These are phyloP conservation scores for Trichoderma brevicompactum DNA, from an alignment of 2,329 filamentous ascomycete species.

Conservation along the genomic window DNA sequence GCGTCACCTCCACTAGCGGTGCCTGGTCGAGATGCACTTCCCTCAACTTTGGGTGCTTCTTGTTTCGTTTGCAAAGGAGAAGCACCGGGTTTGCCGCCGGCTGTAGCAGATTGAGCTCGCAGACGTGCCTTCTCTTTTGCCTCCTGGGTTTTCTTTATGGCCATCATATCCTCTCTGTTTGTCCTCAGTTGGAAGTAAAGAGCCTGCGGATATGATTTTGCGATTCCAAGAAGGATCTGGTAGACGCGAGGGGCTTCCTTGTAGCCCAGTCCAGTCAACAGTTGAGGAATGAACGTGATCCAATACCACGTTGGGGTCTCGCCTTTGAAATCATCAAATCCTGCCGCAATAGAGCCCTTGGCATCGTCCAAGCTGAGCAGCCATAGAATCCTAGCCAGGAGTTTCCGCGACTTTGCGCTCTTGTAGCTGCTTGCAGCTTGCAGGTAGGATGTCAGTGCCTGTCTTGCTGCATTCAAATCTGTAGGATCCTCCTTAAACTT, in stretches of 20 bases:
- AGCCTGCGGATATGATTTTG: slow-evolving; percentile 92
- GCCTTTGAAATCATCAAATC: slow-evolving; percentile 96
- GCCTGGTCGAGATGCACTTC: slow-evolving; percentile 51
- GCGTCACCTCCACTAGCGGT: slow-evolving; percentile 55
- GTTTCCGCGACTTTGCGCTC: slow-evolving; percentile 92
- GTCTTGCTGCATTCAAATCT: slow-evolving; percentile 82
- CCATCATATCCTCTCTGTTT: slow-evolving; percentile 88
- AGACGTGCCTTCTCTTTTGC: slow-evolving; percentile 67
- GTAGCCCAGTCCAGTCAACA: slow-evolving; percentile 87
- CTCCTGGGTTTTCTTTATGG: slow-evolving; percentile 88
- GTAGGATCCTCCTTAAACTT: slow-evolving; percentile 90
- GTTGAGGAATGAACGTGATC: slow-evolving; percentile 98
- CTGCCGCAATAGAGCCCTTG: slow-evolving; percentile 78
- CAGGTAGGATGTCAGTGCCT: slow-evolving; percentile 93
- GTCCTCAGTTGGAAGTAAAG: slow-evolving; percentile 95
- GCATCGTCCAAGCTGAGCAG: slow-evolving; percentile 90
- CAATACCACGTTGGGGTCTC: slow-evolving; percentile 99
- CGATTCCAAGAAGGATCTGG: slow-evolving; percentile 86
- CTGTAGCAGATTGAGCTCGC: slow-evolving; percentile 51
- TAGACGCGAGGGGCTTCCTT: slow-evolving; percentile 89
- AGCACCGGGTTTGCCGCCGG: slow-evolving; percentile 49
- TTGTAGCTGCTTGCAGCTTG: slow-evolving; percentile 97
- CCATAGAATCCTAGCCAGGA: slow-evolving; percentile 93
- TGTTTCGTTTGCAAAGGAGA: slow-evolving; percentile 59
- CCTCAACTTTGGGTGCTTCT: slow-evolving; percentile 50